Evolutionary conservation across 2,329 filamentous ascomycete genomes (phyloP), one percentile per base, ranked within the genome.

Genomic region (Colletotrichum sp.): DNA sequence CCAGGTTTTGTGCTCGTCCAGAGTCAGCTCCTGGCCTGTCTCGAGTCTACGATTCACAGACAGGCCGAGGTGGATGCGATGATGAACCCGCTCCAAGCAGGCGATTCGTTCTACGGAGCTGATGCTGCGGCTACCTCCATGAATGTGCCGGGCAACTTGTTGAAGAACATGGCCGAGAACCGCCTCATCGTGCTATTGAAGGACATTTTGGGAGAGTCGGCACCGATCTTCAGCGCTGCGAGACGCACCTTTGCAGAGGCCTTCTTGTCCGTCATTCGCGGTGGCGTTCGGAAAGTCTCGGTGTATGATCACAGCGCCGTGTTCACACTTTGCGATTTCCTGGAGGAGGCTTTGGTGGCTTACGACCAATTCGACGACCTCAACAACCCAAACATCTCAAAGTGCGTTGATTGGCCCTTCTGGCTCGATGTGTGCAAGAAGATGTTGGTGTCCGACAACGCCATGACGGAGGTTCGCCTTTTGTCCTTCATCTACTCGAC

Each of bases 311-410:
- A 95, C 81, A 92, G 92, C 77, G 94, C 95, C 21, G 98, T 95
- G 83, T 97, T 97, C 82, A 94, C 95, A 12, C 88, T 98, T n/a
- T 96, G 96, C 82, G 96, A 98, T 83, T 96, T 98, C 78, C 87
- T 98, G 30, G 95, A 98, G 82, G 96, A 98, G 84, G 90, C 93
- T 2, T 87, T 98, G 67, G 87, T 92, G 18, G 92, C 95, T 55
- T 90, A 90, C 76, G 86, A 89, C 72, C 82, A 85, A 8, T 86
- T 85, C 65, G 88, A 88, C 75, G 85, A 87, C 4, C 82, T 83
- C n/a, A 83, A 84, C n/a, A 82, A 79, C 67, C 75, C 82, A 5
- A 79, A 79, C 13, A 82, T 83, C 77, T 34, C 65, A 8, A 79
- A 89, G 26, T 89, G 93, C 67, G 84, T 96, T 55, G 92, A 96